Conservation (phyloP, 23 red algal species). For the Gracilaria domingensis region DNA sequence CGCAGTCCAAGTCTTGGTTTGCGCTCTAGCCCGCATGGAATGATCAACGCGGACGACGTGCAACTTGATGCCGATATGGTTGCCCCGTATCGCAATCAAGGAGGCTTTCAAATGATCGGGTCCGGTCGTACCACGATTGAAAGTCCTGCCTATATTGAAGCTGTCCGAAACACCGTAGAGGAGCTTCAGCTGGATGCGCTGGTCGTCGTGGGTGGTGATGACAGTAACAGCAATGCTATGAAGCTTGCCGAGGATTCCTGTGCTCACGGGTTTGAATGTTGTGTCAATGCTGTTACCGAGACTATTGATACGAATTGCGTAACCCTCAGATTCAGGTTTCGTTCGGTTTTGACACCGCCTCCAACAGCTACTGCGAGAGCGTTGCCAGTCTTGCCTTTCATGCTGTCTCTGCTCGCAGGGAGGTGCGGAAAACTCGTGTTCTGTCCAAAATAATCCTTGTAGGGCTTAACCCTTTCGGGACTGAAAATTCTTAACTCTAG, state of each 20-base stretch:
- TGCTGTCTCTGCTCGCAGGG: constrained; percentile 92
- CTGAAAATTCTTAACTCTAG: no score
- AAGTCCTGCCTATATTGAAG: constrained; percentile 80
- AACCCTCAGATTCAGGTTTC: constrained; percentile 86
- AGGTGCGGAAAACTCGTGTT: no score
- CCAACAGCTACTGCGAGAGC: constrained; percentile 86
- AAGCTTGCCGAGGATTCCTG: constrained; percentile 92
- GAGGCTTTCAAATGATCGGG: constrained; percentile 97
- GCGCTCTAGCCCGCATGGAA: constrained; percentile 82
- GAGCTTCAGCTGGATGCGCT: constrained; percentile 88
- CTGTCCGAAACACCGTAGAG: constrained; percentile 67
- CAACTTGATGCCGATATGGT: constrained; percentile 68
- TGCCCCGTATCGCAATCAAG: constrained; percentile 85
- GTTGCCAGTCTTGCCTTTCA: constrained; percentile 89
- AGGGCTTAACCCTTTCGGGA: no score
- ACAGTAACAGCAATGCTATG: constrained; percentile 97
- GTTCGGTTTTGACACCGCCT: constrained; percentile 97
- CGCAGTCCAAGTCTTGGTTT: constrained; percentile 80
- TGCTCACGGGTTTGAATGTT: constrained; percentile 54
- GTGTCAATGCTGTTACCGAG: constrained; percentile 89
- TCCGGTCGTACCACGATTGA: constrained; percentile 98
- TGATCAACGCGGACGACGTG: no score
- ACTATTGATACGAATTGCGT: constrained; percentile 96
- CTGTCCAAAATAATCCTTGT: no score
- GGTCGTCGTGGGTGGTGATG: constrained; percentile 96